Conservation (phyloP, 2,329 filamentous ascomycete genomes). For the Calonectria hawksworthii region DNA sequence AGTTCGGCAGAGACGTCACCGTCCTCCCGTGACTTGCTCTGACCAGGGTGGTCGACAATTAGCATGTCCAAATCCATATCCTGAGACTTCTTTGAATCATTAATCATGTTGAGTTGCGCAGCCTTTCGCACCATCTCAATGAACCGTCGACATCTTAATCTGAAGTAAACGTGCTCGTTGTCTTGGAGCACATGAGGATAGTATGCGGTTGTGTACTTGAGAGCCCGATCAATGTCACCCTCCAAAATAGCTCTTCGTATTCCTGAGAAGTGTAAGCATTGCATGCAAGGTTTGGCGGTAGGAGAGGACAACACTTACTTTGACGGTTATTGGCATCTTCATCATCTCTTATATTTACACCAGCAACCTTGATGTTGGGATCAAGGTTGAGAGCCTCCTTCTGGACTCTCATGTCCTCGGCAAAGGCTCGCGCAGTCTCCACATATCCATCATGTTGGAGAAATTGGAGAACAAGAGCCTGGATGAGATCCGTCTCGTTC, state of each 20-base stretch:
- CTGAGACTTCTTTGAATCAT: conserved; percentile 60
- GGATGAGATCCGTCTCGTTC: conserved; percentile 83
- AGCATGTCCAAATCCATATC: conserved; percentile 69
- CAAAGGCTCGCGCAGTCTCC: conserved; percentile 91
- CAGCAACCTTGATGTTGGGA: conserved; percentile 64
- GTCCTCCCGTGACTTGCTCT: conserved; percentile 58
- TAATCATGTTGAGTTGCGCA: conserved; percentile 71
- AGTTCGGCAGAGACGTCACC: conserved; percentile 51
- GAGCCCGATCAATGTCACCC: conserved; percentile 90
- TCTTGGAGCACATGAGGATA: conserved; percentile 86
- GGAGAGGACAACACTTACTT: conserved; percentile 65
- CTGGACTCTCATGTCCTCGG: conserved; percentile 82
- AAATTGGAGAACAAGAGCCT: conserved; percentile 87
- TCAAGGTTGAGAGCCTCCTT: conserved; percentile 77
- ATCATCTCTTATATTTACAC: conserved; percentile 81
- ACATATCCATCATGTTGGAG: conserved; percentile 96
- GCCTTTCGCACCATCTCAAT: conserved; percentile 91
- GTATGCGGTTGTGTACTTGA: conserved; percentile 83
- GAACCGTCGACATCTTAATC: conserved; percentile 89
- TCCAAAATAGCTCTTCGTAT: conserved; percentile 91
- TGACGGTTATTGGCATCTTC: conserved; percentile 89
- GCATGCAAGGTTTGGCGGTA: background rate
- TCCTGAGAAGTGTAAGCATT: conserved; percentile 62
- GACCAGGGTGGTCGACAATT: conserved; percentile 57
- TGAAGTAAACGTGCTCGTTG: conserved; percentile 89